Evolutionary conservation across 2,329 filamentous ascomycete species (phyloP).

Genomic region (Diaporthe sp.): DNA sequence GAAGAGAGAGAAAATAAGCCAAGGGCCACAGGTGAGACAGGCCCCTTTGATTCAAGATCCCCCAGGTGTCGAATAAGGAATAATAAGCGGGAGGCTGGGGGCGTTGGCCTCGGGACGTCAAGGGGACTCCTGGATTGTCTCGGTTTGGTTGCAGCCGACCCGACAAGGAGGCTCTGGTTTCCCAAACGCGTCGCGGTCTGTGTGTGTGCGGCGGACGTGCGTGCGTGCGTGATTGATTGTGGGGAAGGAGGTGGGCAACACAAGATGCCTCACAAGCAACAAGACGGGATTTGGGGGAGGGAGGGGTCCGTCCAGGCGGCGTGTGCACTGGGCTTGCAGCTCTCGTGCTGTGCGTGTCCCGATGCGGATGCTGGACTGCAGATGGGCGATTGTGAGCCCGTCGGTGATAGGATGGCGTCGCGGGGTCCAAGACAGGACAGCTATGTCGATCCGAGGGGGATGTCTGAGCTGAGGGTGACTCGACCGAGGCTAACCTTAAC

Average conservation of each 20-base stretch:
- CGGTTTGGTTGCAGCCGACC: constrained; percentile 33
- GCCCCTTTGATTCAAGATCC: constrained; percentile 24
- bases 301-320: constrained; percentile 2
- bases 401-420: constrained; percentile 15
- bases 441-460: constrained; percentile 9
- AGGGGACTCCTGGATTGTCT: constrained; percentile 30
- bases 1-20: neutral
- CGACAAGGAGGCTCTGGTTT: constrained; percentile 27
- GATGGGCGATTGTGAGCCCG: constrained; percentile 13
- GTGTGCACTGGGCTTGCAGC: constrained; percentile 30
- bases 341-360: constrained; percentile 23
- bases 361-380: constrained; percentile 19
- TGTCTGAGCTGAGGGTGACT: constrained; percentile 20
- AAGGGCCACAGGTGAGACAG: constrained; percentile 29
- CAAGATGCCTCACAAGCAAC: neutral
- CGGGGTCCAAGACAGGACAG: constrained; percentile 25
- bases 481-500: constrained; percentile 12
- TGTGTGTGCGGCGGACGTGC: constrained; percentile 15
- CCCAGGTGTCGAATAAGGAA: constrained; percentile 12
- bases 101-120: constrained; percentile 14
- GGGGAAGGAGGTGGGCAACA: neutral
- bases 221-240: neutral
- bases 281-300: neutral
- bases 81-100: constrained; percentile 31
- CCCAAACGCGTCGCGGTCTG: constrained; percentile 30